Conservation (phyloP, 108 stramenopile species). For the Fistulifera pelliculosa region DNA sequence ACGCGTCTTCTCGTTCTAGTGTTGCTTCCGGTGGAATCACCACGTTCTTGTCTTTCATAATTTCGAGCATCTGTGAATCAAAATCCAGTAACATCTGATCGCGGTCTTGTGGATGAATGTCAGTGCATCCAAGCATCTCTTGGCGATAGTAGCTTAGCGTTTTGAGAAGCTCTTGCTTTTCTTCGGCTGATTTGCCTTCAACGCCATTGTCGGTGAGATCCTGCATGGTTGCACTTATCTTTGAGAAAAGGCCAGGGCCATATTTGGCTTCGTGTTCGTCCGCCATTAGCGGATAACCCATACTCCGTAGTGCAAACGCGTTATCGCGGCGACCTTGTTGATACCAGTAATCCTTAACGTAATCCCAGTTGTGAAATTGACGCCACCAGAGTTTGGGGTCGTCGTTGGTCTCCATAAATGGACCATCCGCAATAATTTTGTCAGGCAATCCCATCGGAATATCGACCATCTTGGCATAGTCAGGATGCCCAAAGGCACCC, state of each 20-base stretch:
- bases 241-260: slow-evolving; percentile 41
- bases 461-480: slow-evolving; percentile 54
- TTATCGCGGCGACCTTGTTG: slow-evolving; percentile 38
- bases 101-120: slow-evolving; percentile 22
- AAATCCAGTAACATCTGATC: slow-evolving; percentile 22
- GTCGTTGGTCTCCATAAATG: slow-evolving; percentile 51
- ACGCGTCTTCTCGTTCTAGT: slow-evolving; percentile 10
- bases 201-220: slow-evolving; percentile 15
- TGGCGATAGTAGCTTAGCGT: slow-evolving; percentile 26
- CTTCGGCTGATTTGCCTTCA: slow-evolving; percentile 10
- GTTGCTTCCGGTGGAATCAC: slow-evolving; percentile 1
- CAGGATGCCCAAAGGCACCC: slow-evolving; percentile 64
- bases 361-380: slow-evolving; percentile 73
- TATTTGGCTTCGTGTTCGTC: slow-evolving; percentile 80
- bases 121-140: slow-evolving; percentile 32
- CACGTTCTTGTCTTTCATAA: slow-evolving; percentile 11
- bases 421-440: slow-evolving; percentile 67
- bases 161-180: slow-evolving; percentile 18
- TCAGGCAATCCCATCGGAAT: slow-evolving; percentile 60
- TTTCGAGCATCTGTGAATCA: slow-evolving; percentile 21
- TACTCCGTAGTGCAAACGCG: slow-evolving; percentile 42
- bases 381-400: slow-evolving; percentile 41
- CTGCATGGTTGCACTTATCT: slow-evolving; percentile 26
- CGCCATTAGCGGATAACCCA: slow-evolving; percentile 66
- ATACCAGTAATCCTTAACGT: slow-evolving; percentile 55